Conservation (phyloP, 2,329 filamentous ascomycete genomes). For the Bretziella fagacearum region DNA sequence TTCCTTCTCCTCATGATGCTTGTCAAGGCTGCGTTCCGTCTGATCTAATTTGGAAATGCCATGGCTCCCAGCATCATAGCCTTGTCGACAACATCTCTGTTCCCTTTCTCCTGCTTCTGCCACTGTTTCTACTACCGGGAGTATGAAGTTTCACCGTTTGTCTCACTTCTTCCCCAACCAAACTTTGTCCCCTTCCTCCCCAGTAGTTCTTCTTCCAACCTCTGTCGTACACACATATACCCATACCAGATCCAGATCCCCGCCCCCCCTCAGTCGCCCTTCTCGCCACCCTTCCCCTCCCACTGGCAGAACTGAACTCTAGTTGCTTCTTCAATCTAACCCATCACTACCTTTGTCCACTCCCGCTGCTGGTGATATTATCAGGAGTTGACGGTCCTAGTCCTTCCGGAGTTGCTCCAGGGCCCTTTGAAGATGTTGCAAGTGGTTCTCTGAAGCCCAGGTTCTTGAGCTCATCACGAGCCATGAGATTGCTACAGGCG, state of each 20-base stretch:
- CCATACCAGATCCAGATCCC: too few relatives aligned
- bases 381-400: conserved; percentile 7
- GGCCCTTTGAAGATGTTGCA: not conserved
- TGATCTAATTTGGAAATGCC: not conserved
- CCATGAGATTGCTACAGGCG: conserved; percentile 71
- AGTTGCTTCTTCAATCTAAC: too few relatives aligned
- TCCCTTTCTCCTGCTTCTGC: not conserved
- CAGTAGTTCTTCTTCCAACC: not conserved
- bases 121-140: not conserved
- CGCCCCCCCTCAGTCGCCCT: too few relatives aligned
- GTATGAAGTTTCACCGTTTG: not conserved
- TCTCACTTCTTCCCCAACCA: not conserved
- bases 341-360: not conserved
- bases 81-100: not conserved
- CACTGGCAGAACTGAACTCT: too few relatives aligned
- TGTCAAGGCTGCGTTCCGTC: not conserved
- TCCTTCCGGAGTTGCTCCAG: not conserved
- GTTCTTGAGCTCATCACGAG: conserved; percentile 86
- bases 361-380: conserved; percentile 20
- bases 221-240: too few relatives aligned
- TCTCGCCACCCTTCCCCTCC: too few relatives aligned
- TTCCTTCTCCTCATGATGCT: not conserved
- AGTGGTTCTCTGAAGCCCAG: conserved; percentile 45
- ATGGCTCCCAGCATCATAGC: not conserved
- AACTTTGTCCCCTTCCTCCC: not conserved